Conservation (phyloP, 495 filamentous ascomycete genomes). For the Trypethelium eluteriae region DNA sequence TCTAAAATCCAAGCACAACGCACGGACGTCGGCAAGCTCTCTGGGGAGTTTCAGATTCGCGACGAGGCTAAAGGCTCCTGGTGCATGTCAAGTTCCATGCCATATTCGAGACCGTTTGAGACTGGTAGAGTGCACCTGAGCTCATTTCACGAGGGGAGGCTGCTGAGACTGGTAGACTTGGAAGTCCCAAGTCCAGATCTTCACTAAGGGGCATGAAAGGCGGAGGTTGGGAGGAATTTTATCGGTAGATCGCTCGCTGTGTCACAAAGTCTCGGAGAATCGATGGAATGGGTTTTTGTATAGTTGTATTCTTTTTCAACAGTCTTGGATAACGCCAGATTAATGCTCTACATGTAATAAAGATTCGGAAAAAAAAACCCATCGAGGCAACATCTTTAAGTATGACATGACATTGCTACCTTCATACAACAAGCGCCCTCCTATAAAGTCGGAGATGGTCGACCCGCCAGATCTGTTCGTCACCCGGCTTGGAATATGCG, state of each 20-base stretch:
- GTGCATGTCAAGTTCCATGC: neutral
- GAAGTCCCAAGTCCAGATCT: too few relatives aligned
- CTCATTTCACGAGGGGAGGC: too few relatives aligned
- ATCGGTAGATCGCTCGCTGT: neutral
- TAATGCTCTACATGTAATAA: slow-evolving; percentile 12
- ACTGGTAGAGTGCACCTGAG: neutral
- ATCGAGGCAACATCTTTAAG: neutral
- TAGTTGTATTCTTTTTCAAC: neutral
- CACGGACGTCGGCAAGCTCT: neutral
- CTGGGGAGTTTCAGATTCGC: neutral
- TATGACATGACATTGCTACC: slow-evolving; percentile 7
- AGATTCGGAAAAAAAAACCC: neutral
- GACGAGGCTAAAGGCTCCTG: neutral
- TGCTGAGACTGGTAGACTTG: too few relatives aligned
- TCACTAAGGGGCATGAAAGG: too few relatives aligned
- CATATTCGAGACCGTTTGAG: neutral
- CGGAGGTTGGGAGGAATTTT: too few relatives aligned
- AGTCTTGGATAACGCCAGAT: slow-evolving; percentile 11
- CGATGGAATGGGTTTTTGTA: neutral
- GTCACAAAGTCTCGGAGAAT: neutral
- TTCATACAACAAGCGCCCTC: slow-evolving; percentile 11
- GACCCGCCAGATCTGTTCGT: neutral
- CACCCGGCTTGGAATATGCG: neutral
- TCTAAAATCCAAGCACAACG: neutral
- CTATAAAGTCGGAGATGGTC: slow-evolving; percentile 8